Evolutionary conservation across 1,284 basidiomycete genomes (phyloP).

Genomic region (Stereum hirsutum): DNA sequence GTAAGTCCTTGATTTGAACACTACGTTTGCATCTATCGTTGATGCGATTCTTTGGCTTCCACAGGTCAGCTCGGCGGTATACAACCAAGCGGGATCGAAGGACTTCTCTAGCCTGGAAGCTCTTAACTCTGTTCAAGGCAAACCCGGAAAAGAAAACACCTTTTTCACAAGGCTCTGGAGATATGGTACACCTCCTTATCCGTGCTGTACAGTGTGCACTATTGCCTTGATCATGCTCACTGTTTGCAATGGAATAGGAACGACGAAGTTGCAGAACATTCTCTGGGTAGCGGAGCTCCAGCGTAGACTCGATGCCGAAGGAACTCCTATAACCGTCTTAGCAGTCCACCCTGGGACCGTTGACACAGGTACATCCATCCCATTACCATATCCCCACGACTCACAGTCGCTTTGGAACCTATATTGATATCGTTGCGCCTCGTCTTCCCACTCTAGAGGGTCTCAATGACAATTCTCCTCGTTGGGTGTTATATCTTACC

Average conservation of each 20-base stretch:
- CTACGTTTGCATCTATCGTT: neutral
- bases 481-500: too few species aligned
- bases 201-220: too few species aligned
- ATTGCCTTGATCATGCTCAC: too few species aligned
- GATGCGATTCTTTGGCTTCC: too few species aligned
- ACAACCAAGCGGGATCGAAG: conserved; percentile 10
- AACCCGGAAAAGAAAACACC: conserved; percentile 8
- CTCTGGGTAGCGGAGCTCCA: conserved; percentile 21
- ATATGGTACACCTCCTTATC: conserved; percentile 31
- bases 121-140: conserved; percentile 27
- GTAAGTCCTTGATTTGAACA: neutral
- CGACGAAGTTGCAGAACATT: conserved; percentile 24
- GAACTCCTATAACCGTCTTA: conserved; percentile 23
- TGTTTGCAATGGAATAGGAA: too few species aligned
- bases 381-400: too few species aligned
- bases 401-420: too few species aligned
- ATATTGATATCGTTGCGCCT: too few species aligned
- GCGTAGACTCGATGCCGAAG: conserved; percentile 16
- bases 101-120: conserved; percentile 27
- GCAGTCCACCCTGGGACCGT: too few species aligned
- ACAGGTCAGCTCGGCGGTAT: conserved; percentile 5
- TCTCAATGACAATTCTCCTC: too few species aligned
- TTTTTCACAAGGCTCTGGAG: conserved; percentile 18
- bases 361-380: too few species aligned
- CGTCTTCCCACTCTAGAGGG: too few species aligned